Conservation (phyloP, 371 early-diverging fungal species). For the Mortierella sp. region DNA sequence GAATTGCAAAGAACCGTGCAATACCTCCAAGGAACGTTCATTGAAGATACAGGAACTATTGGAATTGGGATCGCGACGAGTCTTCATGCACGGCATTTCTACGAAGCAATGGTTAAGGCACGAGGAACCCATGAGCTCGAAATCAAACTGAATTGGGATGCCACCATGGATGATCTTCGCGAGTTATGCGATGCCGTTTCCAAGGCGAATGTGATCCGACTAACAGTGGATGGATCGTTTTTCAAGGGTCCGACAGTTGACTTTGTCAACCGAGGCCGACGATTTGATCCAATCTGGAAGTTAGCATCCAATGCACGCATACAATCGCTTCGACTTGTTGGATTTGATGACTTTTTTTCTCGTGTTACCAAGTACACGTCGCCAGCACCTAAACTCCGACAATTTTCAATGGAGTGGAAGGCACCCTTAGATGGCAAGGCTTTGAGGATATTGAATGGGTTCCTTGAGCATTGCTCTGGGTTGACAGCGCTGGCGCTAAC, state of each 20-base stretch:
- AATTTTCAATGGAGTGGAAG: no score
- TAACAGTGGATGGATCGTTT: neutral
- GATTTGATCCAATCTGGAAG: slow-evolving; percentile 7
- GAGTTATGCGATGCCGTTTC: neutral
- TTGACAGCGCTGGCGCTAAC: no score
- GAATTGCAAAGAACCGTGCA: slow-evolving; percentile 1
- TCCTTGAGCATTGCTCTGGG: no score
- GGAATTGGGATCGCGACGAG: no score
- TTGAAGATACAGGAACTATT: neutral
- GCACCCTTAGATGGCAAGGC: no score
- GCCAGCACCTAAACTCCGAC: no score
- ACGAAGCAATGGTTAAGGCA: slow-evolving; percentile 1
- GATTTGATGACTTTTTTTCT: slow-evolving; percentile 1
- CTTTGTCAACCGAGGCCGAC: slow-evolving; percentile 5
- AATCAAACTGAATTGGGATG: slow-evolving; percentile 2
- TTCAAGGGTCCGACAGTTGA: slow-evolving; percentile 7
- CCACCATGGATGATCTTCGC: neutral
- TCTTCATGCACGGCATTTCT: no score
- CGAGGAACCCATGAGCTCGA: slow-evolving; percentile 5
- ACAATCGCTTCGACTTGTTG: neutral
- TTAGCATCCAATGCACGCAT: slow-evolving; percentile 1
- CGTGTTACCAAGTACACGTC: no score
- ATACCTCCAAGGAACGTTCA: slow-evolving; percentile 10
- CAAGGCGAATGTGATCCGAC: neutral
- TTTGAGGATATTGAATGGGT: no score